Evolutionary conservation across 768 basidiomycete genomes (phyloP).

Genomic region (Asterophora lycoperdoides): DNA sequence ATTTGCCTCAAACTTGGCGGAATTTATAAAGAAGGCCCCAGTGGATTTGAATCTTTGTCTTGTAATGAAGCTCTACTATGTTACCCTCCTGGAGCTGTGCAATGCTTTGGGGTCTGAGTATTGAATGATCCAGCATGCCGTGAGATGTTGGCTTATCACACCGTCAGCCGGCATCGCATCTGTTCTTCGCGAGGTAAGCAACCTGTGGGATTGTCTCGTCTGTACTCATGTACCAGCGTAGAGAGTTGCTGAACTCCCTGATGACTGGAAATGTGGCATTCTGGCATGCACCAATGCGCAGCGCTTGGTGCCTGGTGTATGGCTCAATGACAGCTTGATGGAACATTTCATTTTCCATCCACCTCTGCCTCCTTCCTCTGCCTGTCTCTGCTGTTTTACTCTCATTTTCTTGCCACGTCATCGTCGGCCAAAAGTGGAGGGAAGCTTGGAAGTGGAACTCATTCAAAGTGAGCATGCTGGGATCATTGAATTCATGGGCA

Average conservation of each 20-base stretch:
- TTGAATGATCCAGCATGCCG: background rate
- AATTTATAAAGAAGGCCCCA: no score
- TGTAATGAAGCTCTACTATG: background rate
- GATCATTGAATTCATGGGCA: no score
- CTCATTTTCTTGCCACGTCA: background rate
- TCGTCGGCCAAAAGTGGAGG: background rate
- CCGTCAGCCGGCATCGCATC: background rate
- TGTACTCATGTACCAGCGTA: background rate
- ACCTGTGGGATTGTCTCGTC: background rate
- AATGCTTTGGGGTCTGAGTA: background rate
- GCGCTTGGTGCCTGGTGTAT: background rate
- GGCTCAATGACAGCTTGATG: background rate
- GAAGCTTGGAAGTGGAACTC: background rate
- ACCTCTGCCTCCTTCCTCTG: background rate
- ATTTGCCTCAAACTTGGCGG: no score
- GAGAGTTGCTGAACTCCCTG: background rate
- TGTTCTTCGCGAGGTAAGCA: background rate
- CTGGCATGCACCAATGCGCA: background rate
- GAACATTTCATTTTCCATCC: background rate
- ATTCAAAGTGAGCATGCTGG: no score
- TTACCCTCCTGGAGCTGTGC: background rate
- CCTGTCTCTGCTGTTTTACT: background rate
- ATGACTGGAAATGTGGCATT: background rate
- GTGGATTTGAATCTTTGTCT: no score
- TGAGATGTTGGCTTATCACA: background rate